Percentiles rank a stretch among this genome's conserved stretches.
Evolutionary conservation across 2,329 filamentous ascomycete species (phyloP).

Genomic region (Mycosphaerella sp.): DNA sequence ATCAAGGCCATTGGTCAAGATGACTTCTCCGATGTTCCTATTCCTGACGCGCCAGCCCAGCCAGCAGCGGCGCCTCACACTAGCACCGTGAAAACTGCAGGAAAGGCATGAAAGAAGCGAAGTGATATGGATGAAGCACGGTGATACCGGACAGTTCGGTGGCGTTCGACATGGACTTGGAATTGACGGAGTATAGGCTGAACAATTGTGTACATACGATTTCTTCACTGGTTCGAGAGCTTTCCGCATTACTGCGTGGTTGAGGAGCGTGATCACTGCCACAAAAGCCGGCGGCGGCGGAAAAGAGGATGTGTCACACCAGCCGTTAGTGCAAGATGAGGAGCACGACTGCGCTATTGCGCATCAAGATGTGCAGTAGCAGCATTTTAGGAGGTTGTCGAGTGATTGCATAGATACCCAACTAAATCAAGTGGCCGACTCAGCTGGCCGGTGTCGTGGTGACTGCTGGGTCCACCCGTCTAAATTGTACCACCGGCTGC

Average conservation of each 20-base stretch:
- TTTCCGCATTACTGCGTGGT: too few species aligned
- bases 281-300: too few species aligned
- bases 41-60: constrained; percentile 64
- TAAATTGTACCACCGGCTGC: constrained; percentile 26
- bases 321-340: not conserved
- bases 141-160: not conserved
- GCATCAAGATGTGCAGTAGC: not conserved
- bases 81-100: constrained; percentile 23
- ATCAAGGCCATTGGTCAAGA: constrained; percentile 88
- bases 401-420: constrained; percentile 3
- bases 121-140: not conserved
- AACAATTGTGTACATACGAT: not conserved
- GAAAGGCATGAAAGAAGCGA: constrained; percentile 10
- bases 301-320: too few species aligned
- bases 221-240: too few species aligned
- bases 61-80: constrained; percentile 30
- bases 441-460: not conserved
- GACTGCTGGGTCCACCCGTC: constrained; percentile 14
- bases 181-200: not conserved
- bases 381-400: not conserved
- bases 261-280: too few species aligned
- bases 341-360: not conserved
- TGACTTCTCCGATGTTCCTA: constrained; percentile 90
- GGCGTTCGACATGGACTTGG: not conserved
- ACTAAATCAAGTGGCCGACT: not conserved